Percentiles rank a stretch among this genome's conserved stretches.
Evolutionary conservation across 176 grass and related monocot species (phyloP).

Genomic region (Guadua angustifolia): DNA sequence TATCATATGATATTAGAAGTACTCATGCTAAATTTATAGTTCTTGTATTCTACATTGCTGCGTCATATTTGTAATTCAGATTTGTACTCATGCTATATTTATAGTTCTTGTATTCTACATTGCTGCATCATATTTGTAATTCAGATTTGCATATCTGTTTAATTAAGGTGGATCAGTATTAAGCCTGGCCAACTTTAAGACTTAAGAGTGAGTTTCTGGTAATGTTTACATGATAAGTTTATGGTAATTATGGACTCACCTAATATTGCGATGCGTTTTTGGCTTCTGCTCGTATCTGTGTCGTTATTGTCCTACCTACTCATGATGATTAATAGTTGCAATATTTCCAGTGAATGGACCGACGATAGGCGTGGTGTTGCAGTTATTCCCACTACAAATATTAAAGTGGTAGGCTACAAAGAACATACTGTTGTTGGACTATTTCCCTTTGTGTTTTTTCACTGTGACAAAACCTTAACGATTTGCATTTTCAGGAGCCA

Average conservation of each 20-base stretch:
- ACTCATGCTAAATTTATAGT: constrained; percentile 14
- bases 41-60: constrained; percentile 8
- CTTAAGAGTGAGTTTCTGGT: neutral
- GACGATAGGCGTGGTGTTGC: constrained; percentile 33
- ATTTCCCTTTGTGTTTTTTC: constrained; percentile 26
- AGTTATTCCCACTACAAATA: constrained; percentile 51
- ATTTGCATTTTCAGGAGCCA: constrained; percentile 64
- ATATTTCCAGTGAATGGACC: constrained; percentile 61
- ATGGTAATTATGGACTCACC: constrained; percentile 20
- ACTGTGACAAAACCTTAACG: constrained; percentile 4
- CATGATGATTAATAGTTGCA: constrained; percentile 23
- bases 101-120: constrained; percentile 8
- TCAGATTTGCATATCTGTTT: constrained; percentile 15
- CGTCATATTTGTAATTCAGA: neutral
- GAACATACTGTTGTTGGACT: constrained; percentile 18
- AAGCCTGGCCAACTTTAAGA: neutral
- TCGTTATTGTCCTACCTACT: constrained; percentile 22
- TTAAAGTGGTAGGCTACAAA: constrained; percentile 67
- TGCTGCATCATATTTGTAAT: neutral
- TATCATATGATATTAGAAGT: constrained; percentile 15
- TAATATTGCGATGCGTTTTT: constrained; percentile 21
- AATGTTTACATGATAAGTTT: constrained; percentile 23
- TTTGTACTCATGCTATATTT: constrained; percentile 24
- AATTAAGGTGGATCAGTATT: neutral
- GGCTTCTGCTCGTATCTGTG: constrained; percentile 13